These are phyloP conservation scores for Mycena alexandri DNA, from an alignment of 768 basidiomycete species.

Conservation along the genomic window DNA sequence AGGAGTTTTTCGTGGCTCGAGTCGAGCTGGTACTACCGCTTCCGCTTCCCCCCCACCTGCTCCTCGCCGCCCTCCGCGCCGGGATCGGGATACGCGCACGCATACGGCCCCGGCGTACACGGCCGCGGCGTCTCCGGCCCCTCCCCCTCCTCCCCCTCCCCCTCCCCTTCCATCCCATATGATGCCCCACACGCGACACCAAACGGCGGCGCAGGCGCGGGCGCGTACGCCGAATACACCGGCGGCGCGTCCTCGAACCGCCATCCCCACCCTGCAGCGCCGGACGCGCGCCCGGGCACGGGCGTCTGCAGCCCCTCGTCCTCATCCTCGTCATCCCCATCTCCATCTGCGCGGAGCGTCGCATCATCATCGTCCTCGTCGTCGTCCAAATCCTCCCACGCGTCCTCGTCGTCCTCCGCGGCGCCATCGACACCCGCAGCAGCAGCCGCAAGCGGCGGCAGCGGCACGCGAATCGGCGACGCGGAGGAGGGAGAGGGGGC, in stretches of 20 bases:
- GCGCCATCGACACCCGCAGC: neutral
- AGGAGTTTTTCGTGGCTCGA: too few species aligned
- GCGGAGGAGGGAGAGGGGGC: too few species aligned
- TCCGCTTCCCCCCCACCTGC: slow-evolving; percentile 15
- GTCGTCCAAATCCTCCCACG: neutral
- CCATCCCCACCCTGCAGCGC: too few species aligned
- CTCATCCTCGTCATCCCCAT: neutral
- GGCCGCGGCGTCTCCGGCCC: slow-evolving; percentile 2
- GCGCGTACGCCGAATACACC: too few species aligned
- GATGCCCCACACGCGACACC: too few species aligned
- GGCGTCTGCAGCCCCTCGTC: too few species aligned
- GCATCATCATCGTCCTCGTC: neutral
- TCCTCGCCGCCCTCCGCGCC: neutral
- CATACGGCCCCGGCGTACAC: neutral
- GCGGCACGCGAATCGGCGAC: slow-evolving; percentile 10
- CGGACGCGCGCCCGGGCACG: too few species aligned
- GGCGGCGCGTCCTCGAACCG: too few species aligned
- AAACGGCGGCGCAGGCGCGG: too few species aligned
- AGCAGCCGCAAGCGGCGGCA: slow-evolving; percentile 4
- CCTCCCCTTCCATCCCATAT: too few species aligned
- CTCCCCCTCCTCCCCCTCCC: slow-evolving; percentile 9
- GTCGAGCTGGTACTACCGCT: too few species aligned
- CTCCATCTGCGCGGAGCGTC: too few species aligned
- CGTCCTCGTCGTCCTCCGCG: slow-evolving; percentile 16
- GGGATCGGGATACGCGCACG: neutral